phyloP scores from a whole-genome alignment of 805 yeast species.

The Candida maesae region DNA sequence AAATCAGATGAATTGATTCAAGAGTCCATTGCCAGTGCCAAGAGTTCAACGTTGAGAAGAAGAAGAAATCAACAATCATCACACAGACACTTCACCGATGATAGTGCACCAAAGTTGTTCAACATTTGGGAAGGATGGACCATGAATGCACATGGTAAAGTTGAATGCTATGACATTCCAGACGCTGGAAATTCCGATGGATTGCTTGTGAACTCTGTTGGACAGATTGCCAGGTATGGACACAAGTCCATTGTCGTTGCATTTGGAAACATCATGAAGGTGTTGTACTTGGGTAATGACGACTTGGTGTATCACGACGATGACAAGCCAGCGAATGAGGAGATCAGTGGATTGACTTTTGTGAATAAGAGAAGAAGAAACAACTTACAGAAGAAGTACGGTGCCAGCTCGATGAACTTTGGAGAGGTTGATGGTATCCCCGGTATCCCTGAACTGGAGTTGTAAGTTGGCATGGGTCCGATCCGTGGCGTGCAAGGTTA shows the following conservation, averaged over 20 bases:
- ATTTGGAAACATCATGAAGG: slow-evolving; percentile 69
- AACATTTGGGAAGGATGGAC: slow-evolving; percentile 82
- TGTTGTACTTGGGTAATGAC: slow-evolving; percentile 72
- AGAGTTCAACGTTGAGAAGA: slow-evolving; percentile 18
- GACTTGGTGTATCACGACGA: slow-evolving; percentile 61
- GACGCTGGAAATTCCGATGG: slow-evolving; percentile 37
- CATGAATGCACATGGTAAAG: slow-evolving; percentile 61
- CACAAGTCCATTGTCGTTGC: slow-evolving; percentile 72
- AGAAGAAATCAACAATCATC: slow-evolving; percentile 11
- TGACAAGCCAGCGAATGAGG: slow-evolving; percentile 37
- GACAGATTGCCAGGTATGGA: slow-evolving; percentile 67
- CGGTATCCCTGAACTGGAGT: slow-evolving; percentile 20
- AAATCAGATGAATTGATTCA: slow-evolving; percentile 15
- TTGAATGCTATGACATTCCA: slow-evolving; percentile 57
- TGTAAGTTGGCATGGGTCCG: slow-evolving; percentile 10
- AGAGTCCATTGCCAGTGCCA: slow-evolving; percentile 16
- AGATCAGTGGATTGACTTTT: slow-evolving; percentile 46
- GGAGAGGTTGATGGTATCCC: slow-evolving; percentile 23
- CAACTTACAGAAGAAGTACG: slow-evolving; percentile 13
- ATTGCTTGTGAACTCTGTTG: slow-evolving; percentile 50
- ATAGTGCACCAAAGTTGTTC: slow-evolving; percentile 31
- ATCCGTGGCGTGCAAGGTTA: no score
- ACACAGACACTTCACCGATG: slow-evolving; percentile 11
- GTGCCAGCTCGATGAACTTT: slow-evolving; percentile 19
- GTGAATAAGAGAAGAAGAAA: slow-evolving; percentile 47